phyloP scores from a whole-genome alignment of 2,329 filamentous ascomycete genomes.

The Camillea tinctor region DNA sequence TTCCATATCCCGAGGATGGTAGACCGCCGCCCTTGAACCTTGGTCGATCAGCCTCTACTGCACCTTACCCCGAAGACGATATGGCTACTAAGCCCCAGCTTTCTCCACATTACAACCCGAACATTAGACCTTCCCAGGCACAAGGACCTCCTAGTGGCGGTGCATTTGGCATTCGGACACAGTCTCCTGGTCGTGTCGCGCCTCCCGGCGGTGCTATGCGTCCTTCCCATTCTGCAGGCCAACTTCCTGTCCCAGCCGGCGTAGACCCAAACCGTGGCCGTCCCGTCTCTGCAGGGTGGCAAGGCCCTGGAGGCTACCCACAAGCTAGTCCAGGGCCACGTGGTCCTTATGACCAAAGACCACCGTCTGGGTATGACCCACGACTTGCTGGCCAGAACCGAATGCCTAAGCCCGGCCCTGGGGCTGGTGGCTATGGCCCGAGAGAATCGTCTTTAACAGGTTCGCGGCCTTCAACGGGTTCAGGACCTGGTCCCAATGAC shows the following conservation, averaged over 20 bases:
- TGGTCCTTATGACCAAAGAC: conserved; percentile 25
- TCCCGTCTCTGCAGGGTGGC: conserved; percentile 44
- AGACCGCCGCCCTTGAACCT: conserved; percentile 50
- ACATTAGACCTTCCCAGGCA: conserved; percentile 48
- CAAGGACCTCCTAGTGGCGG: conserved; percentile 44
- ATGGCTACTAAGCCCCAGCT: conserved; percentile 32
- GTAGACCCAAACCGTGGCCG: conserved; percentile 42
- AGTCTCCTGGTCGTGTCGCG: conserved; percentile 27
- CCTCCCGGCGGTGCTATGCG: conserved; percentile 37
- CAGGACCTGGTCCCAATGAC: conserved; percentile 29
- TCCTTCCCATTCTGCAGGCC: conserved; percentile 45
- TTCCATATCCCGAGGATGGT: conserved; percentile 72
- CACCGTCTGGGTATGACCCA: conserved; percentile 25
- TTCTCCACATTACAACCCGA: conserved; percentile 44
- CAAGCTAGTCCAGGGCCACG: conserved; percentile 37
- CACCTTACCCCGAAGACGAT: conserved; percentile 56
- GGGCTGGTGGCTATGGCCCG: conserved; percentile 24
- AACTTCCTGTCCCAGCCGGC: conserved; percentile 42
- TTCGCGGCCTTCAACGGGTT: conserved; percentile 36
- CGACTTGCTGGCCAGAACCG: conserved; percentile 34
- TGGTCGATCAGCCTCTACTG: conserved; percentile 44
- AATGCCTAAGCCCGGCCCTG: conserved; percentile 38
- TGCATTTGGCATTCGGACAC: conserved; percentile 55
- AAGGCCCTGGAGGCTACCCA: conserved; percentile 40
- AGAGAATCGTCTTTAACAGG: conserved; percentile 32